phyloP scores from a whole-genome alignment of 129 eudicot genomes.

The Glebionis coronaria region DNA sequence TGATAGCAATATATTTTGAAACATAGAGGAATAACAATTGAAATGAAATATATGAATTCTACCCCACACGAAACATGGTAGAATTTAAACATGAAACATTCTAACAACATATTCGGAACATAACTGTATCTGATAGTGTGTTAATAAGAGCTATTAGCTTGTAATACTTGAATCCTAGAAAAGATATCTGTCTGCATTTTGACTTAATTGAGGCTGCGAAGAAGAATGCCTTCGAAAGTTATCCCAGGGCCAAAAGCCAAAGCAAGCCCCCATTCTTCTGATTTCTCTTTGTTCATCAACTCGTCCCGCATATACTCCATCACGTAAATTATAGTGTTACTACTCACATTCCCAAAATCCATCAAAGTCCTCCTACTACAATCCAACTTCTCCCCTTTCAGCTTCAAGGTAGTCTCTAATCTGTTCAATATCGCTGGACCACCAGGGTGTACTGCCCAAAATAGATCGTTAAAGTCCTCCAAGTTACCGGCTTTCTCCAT shows the following conservation, averaged over 20 bases:
- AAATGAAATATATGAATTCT: not conserved
- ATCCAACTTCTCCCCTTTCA: slow-evolving; percentile 50
- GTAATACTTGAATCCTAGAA: not conserved
- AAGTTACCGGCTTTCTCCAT: slow-evolving; percentile 46
- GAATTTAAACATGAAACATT: slow-evolving; percentile 3
- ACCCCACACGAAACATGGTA: not conserved
- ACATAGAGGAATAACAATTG: not conserved
- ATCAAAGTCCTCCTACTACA: slow-evolving; percentile 87
- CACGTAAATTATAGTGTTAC: slow-evolving; percentile 89
- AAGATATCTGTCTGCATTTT: not conserved
- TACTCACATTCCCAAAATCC: slow-evolving; percentile 94
- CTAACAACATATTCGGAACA: not conserved
- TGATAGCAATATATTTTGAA: not conserved
- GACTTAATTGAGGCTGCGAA: slow-evolving; percentile 44
- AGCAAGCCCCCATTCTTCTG: slow-evolving; percentile 89
- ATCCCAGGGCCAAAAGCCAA: slow-evolving; percentile 96
- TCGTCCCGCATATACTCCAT: slow-evolving; percentile 84
- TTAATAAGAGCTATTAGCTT: not conserved
- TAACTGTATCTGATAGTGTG: not conserved
- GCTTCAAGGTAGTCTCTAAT: slow-evolving; percentile 48
- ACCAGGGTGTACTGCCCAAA: slow-evolving; percentile 98
- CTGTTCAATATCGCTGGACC: slow-evolving; percentile 90
- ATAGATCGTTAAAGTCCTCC: slow-evolving; percentile 61
- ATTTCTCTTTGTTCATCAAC: slow-evolving; percentile 45
- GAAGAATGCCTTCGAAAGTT: slow-evolving; percentile 86